These are phyloP conservation scores for Trapa bicornis DNA, from an alignment of 345 rosid species.

Conservation along the genomic window DNA sequence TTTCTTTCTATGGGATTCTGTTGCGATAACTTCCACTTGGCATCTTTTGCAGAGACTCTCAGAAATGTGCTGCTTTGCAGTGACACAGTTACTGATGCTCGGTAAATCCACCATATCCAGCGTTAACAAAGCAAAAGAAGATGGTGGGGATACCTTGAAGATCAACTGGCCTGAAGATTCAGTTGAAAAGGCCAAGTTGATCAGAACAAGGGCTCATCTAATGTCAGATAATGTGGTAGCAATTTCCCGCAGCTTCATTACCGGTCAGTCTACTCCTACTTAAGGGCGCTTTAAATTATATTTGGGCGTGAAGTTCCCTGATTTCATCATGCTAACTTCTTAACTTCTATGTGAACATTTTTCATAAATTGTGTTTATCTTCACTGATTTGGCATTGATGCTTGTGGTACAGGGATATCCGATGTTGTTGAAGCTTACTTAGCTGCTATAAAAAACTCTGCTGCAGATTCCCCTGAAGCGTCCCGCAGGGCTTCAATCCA, in stretches of 20 bases:
- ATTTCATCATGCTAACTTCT: not conserved
- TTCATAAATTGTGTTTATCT: not conserved
- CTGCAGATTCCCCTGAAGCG: conserved; percentile 37
- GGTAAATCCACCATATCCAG: conserved; percentile 70
- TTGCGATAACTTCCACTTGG: not conserved
- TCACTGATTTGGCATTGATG: not conserved
- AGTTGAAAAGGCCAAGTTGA: conserved; percentile 70
- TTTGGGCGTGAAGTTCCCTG: not conserved
- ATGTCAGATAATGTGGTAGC: conserved; percentile 68
- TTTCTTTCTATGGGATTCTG: not conserved
- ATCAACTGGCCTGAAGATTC: conserved; percentile 93
- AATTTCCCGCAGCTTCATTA: conserved; percentile 68
- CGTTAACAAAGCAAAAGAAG: conserved; percentile 52
- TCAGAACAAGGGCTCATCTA: conserved; percentile 52
- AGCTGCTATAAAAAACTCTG: conserved; percentile 48
- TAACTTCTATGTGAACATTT: not conserved
- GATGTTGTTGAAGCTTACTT: conserved; percentile 77
- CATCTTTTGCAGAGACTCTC: conserved; percentile 67
- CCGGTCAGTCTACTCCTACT: conserved; percentile 39
- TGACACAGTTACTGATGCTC: conserved; percentile 62
- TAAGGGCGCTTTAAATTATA: not conserved
- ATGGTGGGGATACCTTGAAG: conserved; percentile 24
- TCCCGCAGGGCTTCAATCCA: conserved; percentile 34
- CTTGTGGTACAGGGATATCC: conserved; percentile 47
- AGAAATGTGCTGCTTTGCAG: conserved; percentile 83